Conservation (phyloP, 768 basidiomycete species). For the Epithele typhae region DNA sequence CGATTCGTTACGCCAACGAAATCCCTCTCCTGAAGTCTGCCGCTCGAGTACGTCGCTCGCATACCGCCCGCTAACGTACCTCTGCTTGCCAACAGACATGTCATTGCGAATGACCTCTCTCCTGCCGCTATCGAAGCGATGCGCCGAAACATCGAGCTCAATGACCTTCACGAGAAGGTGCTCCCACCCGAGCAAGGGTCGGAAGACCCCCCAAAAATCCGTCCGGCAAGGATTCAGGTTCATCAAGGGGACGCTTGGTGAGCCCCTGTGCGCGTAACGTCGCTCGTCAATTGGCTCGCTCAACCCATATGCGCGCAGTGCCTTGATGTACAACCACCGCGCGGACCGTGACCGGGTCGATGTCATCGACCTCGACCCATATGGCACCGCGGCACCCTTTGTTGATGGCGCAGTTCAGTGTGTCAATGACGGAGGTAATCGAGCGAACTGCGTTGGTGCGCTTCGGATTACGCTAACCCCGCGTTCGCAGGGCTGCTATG, state of each 20-base stretch:
- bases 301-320: slow-evolving; percentile 43
- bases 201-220: slow-evolving; percentile 2
- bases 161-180: slow-evolving; percentile 51
- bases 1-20: slow-evolving; percentile 97
- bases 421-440: slow-evolving; percentile 78
- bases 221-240: slow-evolving; percentile 60
- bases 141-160: slow-evolving; percentile 78
- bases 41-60: not conserved
- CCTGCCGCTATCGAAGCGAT: slow-evolving; percentile 81
- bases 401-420: slow-evolving; percentile 92
- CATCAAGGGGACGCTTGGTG: slow-evolving; percentile 96
- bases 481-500: slow-evolving; percentile 77
- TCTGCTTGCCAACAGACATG: slow-evolving; percentile 47
- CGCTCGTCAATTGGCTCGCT: no score
- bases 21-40: slow-evolving; percentile 84
- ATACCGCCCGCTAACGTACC: not conserved
- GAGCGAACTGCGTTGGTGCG: no score
- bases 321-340: slow-evolving; percentile 88
- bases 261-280: no score
- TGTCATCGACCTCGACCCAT: slow-evolving; percentile 96
- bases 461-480: no score
- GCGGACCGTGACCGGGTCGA: slow-evolving; percentile 73
- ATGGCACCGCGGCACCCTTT: slow-evolving; percentile 96
- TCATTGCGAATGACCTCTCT: slow-evolving; percentile 94
- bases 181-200: slow-evolving; percentile 7